These are phyloP conservation scores for Ochetophila trinervis DNA, from an alignment of 306 rosid genomes.

Conservation along the genomic window DNA sequence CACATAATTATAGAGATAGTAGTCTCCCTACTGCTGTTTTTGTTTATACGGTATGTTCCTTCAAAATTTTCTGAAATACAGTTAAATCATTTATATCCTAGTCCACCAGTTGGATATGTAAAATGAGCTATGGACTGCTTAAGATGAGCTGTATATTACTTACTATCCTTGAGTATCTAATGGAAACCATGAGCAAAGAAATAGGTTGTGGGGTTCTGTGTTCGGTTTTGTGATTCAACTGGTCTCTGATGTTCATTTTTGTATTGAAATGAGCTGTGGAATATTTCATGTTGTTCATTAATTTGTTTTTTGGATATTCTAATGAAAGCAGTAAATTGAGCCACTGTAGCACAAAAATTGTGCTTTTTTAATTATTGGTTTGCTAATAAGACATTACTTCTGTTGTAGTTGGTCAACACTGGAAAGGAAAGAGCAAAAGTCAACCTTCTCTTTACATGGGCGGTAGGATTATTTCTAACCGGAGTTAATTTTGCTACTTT, in stretches of 20 bases:
- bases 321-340: not conserved
- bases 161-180: not conserved
- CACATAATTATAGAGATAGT: slow-evolving; percentile 92
- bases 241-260: not conserved
- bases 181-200: not conserved
- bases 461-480: slow-evolving; percentile 54
- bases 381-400: slow-evolving; percentile 28
- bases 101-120: not conserved
- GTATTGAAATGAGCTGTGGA: not conserved
- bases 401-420: slow-evolving; percentile 83
- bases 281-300: not conserved
- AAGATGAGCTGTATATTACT: not conserved
- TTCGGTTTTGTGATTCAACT: too few species aligned
- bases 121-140: not conserved
- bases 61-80: not conserved
- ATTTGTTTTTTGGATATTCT: not conserved
- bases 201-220: too few species aligned
- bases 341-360: not conserved
- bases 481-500: slow-evolving; percentile 9
- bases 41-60: slow-evolving; percentile 72
- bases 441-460: slow-evolving; percentile 96
- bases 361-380: slow-evolving; percentile 10
- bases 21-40: slow-evolving; percentile 96
- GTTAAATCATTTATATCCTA: not conserved
- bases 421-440: slow-evolving; percentile 99